These are phyloP conservation scores for Hordeum marinum DNA, from an alignment of 176 grass and related monocot genomes.

Conservation along the genomic window DNA sequence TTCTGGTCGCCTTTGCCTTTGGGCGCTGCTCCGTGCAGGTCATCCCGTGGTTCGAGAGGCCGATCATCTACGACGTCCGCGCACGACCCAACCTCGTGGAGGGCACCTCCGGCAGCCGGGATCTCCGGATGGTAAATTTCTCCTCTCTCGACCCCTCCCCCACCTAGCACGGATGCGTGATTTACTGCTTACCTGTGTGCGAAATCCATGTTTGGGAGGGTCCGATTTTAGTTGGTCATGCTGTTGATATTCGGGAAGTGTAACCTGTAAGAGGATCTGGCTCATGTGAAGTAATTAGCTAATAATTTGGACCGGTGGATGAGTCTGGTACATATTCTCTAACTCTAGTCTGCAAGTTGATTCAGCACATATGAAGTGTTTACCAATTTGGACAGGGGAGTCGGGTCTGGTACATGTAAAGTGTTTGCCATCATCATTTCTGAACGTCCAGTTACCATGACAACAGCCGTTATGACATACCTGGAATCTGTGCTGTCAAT, in stretches of 20 bases:
- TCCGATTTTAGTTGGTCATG: neutral
- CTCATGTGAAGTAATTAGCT: too few species aligned
- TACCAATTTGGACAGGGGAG: neutral
- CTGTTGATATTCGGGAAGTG: neutral
- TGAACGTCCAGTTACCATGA: too few species aligned
- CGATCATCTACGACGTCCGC: too few species aligned
- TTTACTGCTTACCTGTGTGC: too few species aligned
- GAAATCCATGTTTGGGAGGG: neutral
- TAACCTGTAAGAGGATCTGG: too few species aligned
- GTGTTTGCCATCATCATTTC: neutral
- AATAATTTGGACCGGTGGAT: too few species aligned
- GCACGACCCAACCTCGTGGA: constrained; percentile 75
- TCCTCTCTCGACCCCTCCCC: neutral
- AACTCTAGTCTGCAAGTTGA: neutral
- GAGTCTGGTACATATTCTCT: too few species aligned
- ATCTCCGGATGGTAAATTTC: constrained; percentile 74
- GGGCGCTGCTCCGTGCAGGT: constrained; percentile 27
- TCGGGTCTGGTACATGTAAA: neutral
- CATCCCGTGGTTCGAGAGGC: too few species aligned
- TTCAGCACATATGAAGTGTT: neutral
- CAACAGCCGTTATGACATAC: too few species aligned
- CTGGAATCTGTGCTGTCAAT: neutral
- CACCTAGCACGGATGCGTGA: neutral
- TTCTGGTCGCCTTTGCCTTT: neutral
- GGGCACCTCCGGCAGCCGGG: constrained; percentile 88